These are phyloP conservation scores for Trichothecium roseum DNA, from an alignment of 2,329 filamentous ascomycete genomes.

Conservation along the genomic window DNA sequence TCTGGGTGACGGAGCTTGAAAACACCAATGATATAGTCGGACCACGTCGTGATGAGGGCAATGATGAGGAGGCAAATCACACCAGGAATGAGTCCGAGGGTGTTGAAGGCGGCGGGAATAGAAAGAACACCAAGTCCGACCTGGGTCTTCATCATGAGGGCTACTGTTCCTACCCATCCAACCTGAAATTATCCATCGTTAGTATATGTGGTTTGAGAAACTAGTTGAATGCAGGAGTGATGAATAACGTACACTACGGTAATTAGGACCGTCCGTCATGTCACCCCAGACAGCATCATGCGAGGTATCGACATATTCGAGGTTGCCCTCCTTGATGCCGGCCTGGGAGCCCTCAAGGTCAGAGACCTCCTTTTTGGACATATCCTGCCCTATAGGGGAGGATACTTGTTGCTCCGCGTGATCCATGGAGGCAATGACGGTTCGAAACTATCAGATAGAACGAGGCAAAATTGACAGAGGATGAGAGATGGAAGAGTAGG, in stretches of 20 bases:
- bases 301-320: neutral
- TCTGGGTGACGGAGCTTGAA: slow-evolving; percentile 40
- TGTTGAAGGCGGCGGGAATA: slow-evolving; percentile 2
- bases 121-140: slow-evolving; percentile 4
- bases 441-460: too few species aligned
- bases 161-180: slow-evolving; percentile 30
- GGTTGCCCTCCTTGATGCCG: too few species aligned
- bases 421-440: too few species aligned
- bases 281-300: slow-evolving; percentile 21
- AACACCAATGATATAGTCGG: slow-evolving; percentile 18
- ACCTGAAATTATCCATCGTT: slow-evolving; percentile 14
- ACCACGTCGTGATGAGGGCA: slow-evolving; percentile 1
- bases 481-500: too few species aligned
- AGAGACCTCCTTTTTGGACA: too few species aligned
- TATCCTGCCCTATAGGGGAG: too few species aligned
- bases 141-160: slow-evolving; percentile 17
- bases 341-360: too few species aligned
- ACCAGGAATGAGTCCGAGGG: slow-evolving; percentile 3
- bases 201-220: neutral
- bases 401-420: too few species aligned
- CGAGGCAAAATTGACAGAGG: too few species aligned
- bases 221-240: neutral
- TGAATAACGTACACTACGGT: slow-evolving; percentile 15
- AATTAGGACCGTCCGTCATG: slow-evolving; percentile 18
- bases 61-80: slow-evolving; percentile 1